These are phyloP conservation scores for Aulographum hederae DNA, from an alignment of 2,329 filamentous ascomycete species.

Conservation along the genomic window DNA sequence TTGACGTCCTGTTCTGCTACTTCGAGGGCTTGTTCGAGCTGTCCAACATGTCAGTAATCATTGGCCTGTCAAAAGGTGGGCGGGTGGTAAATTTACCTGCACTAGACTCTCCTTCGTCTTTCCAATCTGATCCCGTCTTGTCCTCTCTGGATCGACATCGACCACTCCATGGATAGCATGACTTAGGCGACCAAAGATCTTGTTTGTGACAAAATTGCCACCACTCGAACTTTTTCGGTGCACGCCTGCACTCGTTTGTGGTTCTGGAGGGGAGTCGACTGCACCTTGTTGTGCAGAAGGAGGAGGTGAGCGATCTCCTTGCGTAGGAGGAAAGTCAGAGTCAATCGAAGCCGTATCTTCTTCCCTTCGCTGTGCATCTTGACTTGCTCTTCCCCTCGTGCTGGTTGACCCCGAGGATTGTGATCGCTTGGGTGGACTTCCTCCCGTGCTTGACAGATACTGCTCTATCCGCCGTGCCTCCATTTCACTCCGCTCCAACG, in stretches of 20 bases:
- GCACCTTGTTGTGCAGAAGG: constrained; percentile 60
- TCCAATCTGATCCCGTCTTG: constrained; percentile 78
- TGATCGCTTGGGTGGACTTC: constrained; percentile 49
- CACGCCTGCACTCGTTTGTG: constrained; percentile 10
- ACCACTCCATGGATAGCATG: constrained; percentile 94
- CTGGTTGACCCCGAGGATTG: constrained; percentile 34
- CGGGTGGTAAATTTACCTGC: constrained; percentile 22
- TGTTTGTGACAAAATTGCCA: constrained; percentile 69
- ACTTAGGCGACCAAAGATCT: constrained; percentile 86
- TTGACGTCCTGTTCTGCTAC: constrained; percentile 83
- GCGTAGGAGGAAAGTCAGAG: constrained; percentile 85
- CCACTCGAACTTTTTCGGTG: constrained; percentile 58
- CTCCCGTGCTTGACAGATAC: constrained; percentile 62
- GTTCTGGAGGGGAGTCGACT: constrained; percentile 20
- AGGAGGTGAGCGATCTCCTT: constrained; percentile 48
- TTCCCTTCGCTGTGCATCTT: constrained; percentile 25
- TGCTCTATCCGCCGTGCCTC: constrained; percentile 90
- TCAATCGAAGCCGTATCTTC: constrained; percentile 85
- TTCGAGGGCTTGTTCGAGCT: constrained; percentile 80
- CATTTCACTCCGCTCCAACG: constrained; percentile 80
- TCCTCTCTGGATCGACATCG: constrained; percentile 87
- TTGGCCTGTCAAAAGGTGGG: neutral
- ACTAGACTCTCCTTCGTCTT: constrained; percentile 81
- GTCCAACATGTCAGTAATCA: constrained; percentile 13
- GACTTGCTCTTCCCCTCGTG: constrained; percentile 15